These are phyloP conservation scores for Suillus variegatus DNA, from an alignment of 768 basidiomycete species.

Conservation along the genomic window DNA sequence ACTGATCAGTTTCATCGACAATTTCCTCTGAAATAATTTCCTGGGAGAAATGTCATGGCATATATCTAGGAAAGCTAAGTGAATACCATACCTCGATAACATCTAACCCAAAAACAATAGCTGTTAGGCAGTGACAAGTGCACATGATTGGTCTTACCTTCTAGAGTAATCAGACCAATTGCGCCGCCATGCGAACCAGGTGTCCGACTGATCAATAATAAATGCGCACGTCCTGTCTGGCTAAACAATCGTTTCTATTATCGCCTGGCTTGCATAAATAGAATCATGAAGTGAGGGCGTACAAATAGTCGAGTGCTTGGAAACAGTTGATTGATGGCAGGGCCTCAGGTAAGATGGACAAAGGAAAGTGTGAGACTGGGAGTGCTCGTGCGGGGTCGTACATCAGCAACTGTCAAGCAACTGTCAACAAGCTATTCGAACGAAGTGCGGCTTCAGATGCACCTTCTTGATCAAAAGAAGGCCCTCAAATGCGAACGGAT, in stretches of 20 bases:
- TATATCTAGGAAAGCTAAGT: not conserved
- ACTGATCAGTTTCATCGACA: conserved; percentile 91
- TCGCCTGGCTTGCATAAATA: not conserved
- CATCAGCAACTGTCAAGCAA: conserved; percentile 66
- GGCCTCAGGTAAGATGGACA: conserved; percentile 90
- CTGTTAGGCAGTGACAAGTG: conserved; percentile 5
- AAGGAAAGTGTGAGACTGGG: conserved; percentile 71
- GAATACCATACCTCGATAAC: conserved; percentile 61
- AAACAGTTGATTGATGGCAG: conserved; percentile 88
- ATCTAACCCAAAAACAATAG: conserved; percentile 39
- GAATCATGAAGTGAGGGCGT: conserved; percentile 19
- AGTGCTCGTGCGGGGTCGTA: conserved; percentile 83
- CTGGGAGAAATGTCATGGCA: conserved; percentile 36
- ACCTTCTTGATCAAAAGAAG: conserved; percentile 85
- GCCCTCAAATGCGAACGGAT: conserved; percentile 73
- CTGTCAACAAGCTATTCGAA: conserved; percentile 12
- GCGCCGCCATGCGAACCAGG: conserved; percentile 87
- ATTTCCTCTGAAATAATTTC: conserved; percentile 99
- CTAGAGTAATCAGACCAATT: conserved; percentile 88
- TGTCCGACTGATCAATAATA: conserved; percentile 82
- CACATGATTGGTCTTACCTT: conserved; percentile 50
- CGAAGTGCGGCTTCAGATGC: conserved; percentile 12
- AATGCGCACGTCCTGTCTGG: conserved; percentile 93
- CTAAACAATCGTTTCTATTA: conserved; percentile 34
- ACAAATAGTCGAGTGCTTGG: conserved; percentile 94